Conservation (phyloP, 1,284 basidiomycete species). For the Exsudoporus floridanus region DNA sequence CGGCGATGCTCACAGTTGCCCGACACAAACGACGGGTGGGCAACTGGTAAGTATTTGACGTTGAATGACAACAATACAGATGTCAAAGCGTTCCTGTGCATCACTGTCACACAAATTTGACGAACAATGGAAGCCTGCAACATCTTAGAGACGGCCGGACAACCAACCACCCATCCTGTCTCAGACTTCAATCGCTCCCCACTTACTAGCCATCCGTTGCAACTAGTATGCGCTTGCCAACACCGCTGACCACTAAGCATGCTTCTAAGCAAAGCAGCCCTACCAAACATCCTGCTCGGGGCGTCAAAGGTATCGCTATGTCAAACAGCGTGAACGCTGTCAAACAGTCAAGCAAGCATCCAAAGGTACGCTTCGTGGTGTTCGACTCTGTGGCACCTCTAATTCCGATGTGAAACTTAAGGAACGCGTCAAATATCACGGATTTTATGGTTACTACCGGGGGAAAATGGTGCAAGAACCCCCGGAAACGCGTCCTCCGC, state of each 20-base stretch:
- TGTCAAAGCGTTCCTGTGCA: slow-evolving; percentile 10
- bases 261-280: slow-evolving; percentile 2
- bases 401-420: slow-evolving; percentile 8
- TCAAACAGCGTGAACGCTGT: slow-evolving; percentile 2
- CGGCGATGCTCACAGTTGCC: neutral
- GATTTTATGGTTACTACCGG: slow-evolving; percentile 8
- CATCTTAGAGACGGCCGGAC: neutral
- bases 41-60: neutral
- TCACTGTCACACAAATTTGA: slow-evolving; percentile 9
- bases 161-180: neutral
- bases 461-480: slow-evolving; percentile 13
- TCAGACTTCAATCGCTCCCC: neutral
- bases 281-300: slow-evolving; percentile 9
- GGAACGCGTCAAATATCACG: slow-evolving; percentile 12
- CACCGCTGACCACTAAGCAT: slow-evolving; percentile 6
- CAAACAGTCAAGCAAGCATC: neutral
- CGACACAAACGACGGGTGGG: neutral
- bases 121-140: slow-evolving; percentile 20
- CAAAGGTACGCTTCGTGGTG: slow-evolving; percentile 3
- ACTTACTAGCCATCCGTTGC: neutral
- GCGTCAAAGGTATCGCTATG: neutral
- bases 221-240: slow-evolving; percentile 18
- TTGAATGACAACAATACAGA: neutral
- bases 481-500: slow-evolving; percentile 31
- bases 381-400: neutral